Evolutionary conservation across 2,329 filamentous ascomycete genomes (phyloP).

Genomic region (Sporothrix phasma): DNA sequence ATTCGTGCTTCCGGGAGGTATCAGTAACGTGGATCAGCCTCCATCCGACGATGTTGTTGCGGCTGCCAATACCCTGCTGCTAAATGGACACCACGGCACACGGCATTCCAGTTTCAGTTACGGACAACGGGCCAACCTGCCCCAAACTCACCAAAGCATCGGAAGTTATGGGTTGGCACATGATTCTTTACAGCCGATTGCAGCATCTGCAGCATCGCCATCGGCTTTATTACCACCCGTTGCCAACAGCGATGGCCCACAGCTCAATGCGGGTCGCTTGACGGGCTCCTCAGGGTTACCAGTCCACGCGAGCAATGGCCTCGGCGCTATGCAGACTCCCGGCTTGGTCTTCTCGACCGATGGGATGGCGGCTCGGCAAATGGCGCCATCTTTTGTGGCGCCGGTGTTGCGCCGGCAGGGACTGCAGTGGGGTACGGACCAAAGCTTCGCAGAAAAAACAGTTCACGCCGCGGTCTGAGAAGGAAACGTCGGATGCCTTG

Average conservation of each 20-base stretch:
- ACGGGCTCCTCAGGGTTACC: neutral
- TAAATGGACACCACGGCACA: constrained; percentile 31
- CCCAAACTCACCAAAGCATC: constrained; percentile 22
- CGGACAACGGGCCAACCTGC: constrained; percentile 15
- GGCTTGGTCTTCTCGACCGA: neutral
- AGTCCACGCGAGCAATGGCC: neutral
- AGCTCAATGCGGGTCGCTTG: neutral
- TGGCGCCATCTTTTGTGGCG: neutral
- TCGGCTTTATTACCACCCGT: neutral
- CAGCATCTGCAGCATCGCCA: neutral
- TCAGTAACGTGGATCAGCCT: constrained; percentile 22
- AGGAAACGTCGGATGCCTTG: constrained; percentile 49
- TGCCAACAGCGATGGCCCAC: neutral
- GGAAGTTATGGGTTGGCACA: neutral
- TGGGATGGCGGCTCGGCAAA: neutral
- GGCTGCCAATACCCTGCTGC: constrained; percentile 40
- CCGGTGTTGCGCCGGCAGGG: neutral
- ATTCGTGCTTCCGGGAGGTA: neutral
- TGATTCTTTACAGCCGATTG: neutral
- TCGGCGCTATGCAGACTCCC: neutral
- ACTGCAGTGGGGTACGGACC: constrained; percentile 50
- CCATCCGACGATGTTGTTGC: constrained; percentile 47
- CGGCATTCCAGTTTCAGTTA: constrained; percentile 6
- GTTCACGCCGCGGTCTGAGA: constrained; percentile 46
- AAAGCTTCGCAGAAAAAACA: constrained; percentile 45